These are phyloP conservation scores for Pichia sp. DNA, from an alignment of 1,139 yeast species.

Conservation along the genomic window DNA sequence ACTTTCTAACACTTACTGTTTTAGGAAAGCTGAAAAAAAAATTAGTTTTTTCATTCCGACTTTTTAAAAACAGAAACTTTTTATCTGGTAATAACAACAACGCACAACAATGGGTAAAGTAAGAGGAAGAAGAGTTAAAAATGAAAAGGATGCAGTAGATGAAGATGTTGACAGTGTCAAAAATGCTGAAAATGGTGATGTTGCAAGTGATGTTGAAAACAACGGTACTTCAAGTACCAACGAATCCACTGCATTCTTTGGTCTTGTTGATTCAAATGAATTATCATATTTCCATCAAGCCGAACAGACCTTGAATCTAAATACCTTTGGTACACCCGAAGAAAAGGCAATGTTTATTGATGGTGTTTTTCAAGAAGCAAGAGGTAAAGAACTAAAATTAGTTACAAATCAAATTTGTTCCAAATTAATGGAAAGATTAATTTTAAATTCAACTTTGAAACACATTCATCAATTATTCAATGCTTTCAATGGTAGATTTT, in stretches of 20 bases:
- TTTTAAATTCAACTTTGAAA: slow-evolving; percentile 55
- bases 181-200: slow-evolving; percentile 1
- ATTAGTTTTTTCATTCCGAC: not conserved
- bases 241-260: slow-evolving; percentile 57
- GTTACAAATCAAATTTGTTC: slow-evolving; percentile 95
- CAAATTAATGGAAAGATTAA: slow-evolving; percentile 79
- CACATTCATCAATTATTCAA: slow-evolving; percentile 63
- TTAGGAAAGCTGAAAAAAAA: not conserved
- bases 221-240: not conserved
- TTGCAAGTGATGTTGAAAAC: not conserved
- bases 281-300: slow-evolving; percentile 89
- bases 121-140: slow-evolving; percentile 67
- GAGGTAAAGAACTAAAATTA: slow-evolving; percentile 84
- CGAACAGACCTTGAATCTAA: slow-evolving; percentile 74
- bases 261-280: slow-evolving; percentile 77
- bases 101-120: slow-evolving; percentile 30
- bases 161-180: slow-evolving; percentile 1
- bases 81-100: not conserved
- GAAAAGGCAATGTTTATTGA: slow-evolving; percentile 67
- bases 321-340: slow-evolving; percentile 69
- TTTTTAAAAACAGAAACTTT: not conserved
- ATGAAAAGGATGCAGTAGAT: slow-evolving; percentile 20
- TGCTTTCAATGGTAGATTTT: slow-evolving; percentile 65
- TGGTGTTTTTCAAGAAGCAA: slow-evolving; percentile 78
- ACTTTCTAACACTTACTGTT: not conserved